Conservation (phyloP, 2,329 filamentous ascomycete genomes). For the Botrytis cinerea region DNA sequence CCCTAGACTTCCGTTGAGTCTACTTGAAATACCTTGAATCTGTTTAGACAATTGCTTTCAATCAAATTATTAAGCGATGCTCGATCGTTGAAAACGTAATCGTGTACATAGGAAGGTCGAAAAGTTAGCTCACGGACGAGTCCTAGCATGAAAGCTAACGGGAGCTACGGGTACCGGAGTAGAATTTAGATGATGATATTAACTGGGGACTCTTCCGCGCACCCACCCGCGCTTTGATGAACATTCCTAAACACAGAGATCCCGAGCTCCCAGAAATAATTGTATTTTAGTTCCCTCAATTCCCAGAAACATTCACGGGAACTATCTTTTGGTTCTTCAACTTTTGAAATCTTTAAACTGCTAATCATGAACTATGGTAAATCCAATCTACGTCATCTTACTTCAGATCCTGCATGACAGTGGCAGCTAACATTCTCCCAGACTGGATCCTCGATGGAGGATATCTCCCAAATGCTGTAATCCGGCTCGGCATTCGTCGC, state of each 20-base stretch:
- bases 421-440: constrained; percentile 32
- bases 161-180: constrained; percentile 21
- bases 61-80: not conserved
- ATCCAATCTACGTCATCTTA: not conserved
- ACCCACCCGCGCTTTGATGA: constrained; percentile 17
- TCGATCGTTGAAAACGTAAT: not conserved
- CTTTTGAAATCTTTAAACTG: not conserved
- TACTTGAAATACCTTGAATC: not conserved
- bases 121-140: not conserved
- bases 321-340: not conserved
- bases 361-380: constrained; percentile 38
- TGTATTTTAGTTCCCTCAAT: constrained; percentile 2
- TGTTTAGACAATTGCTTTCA: not conserved
- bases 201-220: constrained; percentile 5
- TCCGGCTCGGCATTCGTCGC: constrained; percentile 65
- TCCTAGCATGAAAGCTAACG: not conserved
- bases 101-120: not conserved
- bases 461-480: constrained; percentile 62
- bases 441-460: constrained; percentile 65
- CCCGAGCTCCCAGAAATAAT: not conserved
- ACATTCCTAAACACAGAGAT: constrained; percentile 10
- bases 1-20: not conserved
- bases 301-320: not conserved
- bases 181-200: constrained; percentile 10
- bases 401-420: not conserved